phyloP scores from a whole-genome alignment of 164 flowering plant genomes.

The Taxillus chinensis region DNA sequence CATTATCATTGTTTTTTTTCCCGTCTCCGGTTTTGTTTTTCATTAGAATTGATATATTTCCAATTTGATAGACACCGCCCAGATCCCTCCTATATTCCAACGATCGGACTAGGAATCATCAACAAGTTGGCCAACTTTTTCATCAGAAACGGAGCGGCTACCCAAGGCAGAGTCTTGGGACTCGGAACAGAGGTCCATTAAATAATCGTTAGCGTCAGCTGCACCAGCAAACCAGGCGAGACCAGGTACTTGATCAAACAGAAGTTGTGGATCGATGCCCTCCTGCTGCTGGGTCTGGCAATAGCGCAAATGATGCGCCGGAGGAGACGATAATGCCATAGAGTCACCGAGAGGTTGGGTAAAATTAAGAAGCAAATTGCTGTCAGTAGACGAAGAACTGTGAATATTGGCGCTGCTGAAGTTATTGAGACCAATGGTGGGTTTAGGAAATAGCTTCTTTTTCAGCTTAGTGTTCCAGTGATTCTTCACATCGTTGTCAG shows the following conservation, averaged over 20 bases:
- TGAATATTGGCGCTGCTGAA: conserved; percentile 1
- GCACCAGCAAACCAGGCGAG: too few relatives aligned
- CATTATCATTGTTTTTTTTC: too few relatives aligned
- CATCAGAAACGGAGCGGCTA: background rate
- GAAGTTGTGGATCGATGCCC: conserved; percentile 4
- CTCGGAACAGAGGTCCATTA: background rate
- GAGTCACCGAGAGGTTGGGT: background rate
- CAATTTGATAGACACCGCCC: too few relatives aligned
- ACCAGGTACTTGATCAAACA: background rate
- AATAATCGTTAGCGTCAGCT: too few relatives aligned
- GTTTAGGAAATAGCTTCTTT: conserved; percentile 38
- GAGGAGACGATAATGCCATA: background rate
- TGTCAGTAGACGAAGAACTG: background rate
- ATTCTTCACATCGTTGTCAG: conserved; percentile 78
- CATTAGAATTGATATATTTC: too few relatives aligned
- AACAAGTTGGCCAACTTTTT: background rate
- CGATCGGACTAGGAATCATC: background rate
- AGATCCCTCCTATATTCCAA: too few relatives aligned
- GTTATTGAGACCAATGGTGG: background rate
- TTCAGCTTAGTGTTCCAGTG: conserved; percentile 77
- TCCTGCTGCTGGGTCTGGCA: background rate
- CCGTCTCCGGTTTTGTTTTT: too few relatives aligned
- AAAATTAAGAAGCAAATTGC: background rate
- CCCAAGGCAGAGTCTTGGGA: background rate
- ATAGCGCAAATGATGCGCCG: background rate